Percentiles rank a stretch among this genome's conserved stretches.
Evolutionary conservation across 306 rosid genomes (phyloP).

Genomic region (Trifolium pratense): DNA sequence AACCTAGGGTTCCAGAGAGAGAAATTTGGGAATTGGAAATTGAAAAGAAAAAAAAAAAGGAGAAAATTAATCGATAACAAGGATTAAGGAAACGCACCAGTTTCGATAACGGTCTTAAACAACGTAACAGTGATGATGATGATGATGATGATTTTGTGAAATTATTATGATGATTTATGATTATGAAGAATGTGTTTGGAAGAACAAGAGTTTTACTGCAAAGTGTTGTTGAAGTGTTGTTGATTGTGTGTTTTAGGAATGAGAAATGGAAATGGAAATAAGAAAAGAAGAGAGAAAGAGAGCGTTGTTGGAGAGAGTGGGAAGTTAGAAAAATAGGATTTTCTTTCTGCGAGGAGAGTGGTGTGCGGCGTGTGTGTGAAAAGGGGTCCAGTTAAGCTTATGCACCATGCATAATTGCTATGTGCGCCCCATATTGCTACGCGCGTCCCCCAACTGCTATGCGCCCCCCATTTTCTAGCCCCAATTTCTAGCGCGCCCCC

Average conservation of each 20-base stretch:
- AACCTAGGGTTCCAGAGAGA: conserved; percentile 58
- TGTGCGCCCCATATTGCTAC: too few species aligned
- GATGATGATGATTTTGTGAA: too few species aligned
- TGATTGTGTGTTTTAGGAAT: conserved; percentile 33
- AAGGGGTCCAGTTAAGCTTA: too few species aligned
- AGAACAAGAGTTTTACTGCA: not conserved
- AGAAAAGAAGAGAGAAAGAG: conserved; percentile 29
- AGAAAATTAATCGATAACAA: conserved; percentile 7
- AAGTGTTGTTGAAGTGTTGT: conserved; percentile 24
- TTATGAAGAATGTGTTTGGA: conserved; percentile 61
- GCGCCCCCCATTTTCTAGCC: too few species aligned
- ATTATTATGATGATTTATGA: too few species aligned
- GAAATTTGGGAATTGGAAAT: conserved; percentile 32
- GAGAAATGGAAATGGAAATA: conserved; percentile 5
- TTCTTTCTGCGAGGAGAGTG: conserved; percentile 42
- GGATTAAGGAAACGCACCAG: conserved; percentile 58
- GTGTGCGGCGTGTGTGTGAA: conserved; percentile 39
- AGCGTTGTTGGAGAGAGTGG: not conserved
- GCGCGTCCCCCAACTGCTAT: too few species aligned
- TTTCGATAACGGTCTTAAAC: conserved; percentile 43
- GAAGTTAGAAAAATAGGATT: conserved; percentile 61
- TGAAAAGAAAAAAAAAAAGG: conserved; percentile 31
- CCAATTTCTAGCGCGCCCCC: too few species aligned
- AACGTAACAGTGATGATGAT: conserved; percentile 40
- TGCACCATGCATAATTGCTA: too few species aligned